Conservation (phyloP, 805 yeast genomes). For the Ogataea degrootiae region DNA sequence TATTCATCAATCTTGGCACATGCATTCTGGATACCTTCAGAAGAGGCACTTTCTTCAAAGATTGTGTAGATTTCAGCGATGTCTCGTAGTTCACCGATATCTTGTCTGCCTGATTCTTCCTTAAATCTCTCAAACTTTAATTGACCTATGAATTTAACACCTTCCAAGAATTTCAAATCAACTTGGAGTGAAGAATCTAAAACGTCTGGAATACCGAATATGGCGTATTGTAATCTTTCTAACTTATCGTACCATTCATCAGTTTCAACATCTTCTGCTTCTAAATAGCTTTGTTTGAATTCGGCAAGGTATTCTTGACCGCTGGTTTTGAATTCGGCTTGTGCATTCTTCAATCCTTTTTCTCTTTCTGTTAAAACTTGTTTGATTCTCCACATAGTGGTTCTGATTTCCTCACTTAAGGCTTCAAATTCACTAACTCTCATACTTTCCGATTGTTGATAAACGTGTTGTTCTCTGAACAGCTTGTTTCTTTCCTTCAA, state of each 20-base stretch:
- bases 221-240: conserved; percentile 72
- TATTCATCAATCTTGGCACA: conserved; percentile 31
- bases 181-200: conserved; percentile 53
- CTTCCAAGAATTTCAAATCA: conserved; percentile 57
- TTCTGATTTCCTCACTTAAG: conserved; percentile 41
- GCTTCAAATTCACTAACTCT: conserved; percentile 16
- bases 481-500: conserved; percentile 77
- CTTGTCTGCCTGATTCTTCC: conserved; percentile 30
- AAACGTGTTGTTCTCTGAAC: conserved; percentile 66
- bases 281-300: conserved; percentile 55
- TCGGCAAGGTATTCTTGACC: conserved; percentile 48
- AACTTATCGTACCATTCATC: conserved; percentile 62
- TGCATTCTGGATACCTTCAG: conserved; percentile 32
- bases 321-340: conserved; percentile 37
- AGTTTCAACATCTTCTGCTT: conserved; percentile 48
- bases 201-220: conserved; percentile 79
- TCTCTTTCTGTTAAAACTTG: conserved; percentile 86
- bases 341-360: conserved; percentile 59
- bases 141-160: conserved; percentile 64
- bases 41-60: conserved; percentile 33
- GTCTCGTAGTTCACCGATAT: conserved; percentile 39
- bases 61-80: conserved; percentile 33
- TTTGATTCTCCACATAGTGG: conserved; percentile 74
- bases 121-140: conserved; percentile 56
- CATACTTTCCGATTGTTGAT: conserved; percentile 35